Evolutionary conservation across 2,329 filamentous ascomycete species (phyloP).

Genomic region (Epichloe uncinata): DNA sequence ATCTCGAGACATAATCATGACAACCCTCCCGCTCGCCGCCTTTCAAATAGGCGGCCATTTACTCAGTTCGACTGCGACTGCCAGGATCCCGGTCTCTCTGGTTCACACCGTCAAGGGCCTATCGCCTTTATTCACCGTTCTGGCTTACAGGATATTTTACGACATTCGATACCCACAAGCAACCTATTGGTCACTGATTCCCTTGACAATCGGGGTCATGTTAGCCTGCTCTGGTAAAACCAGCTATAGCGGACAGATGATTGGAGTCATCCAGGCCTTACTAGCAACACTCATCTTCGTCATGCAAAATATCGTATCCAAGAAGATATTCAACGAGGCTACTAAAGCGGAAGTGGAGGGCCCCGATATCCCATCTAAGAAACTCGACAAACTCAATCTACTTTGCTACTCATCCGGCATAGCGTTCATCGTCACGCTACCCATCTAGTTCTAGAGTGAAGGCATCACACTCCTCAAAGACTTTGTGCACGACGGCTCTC

Average conservation of each 20-base stretch:
- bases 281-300: conserved; percentile 90
- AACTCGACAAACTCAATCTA: conserved; percentile 92
- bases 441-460: conserved; percentile 89
- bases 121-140: conserved; percentile 86
- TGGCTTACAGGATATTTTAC: conserved; percentile 83
- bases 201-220: conserved; percentile 87
- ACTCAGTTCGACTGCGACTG: conserved; percentile 83
- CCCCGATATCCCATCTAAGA: conserved; percentile 48
- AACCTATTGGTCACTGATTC: conserved; percentile 82
- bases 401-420: conserved; percentile 94
- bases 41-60: conserved; percentile 94
- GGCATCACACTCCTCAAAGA: conserved; percentile 66
- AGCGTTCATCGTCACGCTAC: conserved; percentile 75
- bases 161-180: conserved; percentile 75
- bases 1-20: conserved; percentile 66
- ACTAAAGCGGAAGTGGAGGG: conserved; percentile 71
- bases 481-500: conserved; percentile 66
- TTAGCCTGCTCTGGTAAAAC: conserved; percentile 82
- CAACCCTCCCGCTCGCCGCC: conserved; percentile 78
- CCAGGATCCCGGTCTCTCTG: conserved; percentile 88
- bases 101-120: conserved; percentile 98
- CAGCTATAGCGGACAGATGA: conserved; percentile 67
- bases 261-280: conserved; percentile 82
- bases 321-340: conserved; percentile 92
- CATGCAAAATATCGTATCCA: conserved; percentile 96